These are phyloP conservation scores for Decorospora gaudefroyi DNA, from an alignment of 2,329 filamentous ascomycete genomes.

Conservation along the genomic window DNA sequence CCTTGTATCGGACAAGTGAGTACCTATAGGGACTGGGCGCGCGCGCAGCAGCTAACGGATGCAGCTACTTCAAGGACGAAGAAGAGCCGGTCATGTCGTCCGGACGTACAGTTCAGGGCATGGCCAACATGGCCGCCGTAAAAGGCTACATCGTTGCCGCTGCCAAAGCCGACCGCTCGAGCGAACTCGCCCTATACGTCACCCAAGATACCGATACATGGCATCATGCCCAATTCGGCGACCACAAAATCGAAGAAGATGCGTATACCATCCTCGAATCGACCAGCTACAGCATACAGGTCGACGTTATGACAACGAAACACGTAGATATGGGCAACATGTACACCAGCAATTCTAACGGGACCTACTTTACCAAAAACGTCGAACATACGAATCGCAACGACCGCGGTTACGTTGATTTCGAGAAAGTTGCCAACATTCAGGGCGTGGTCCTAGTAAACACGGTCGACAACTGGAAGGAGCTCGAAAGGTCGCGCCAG, in stretches of 20 bases:
- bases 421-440: constrained; percentile 89
- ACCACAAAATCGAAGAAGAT: constrained; percentile 80
- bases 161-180: constrained; percentile 75
- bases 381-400: constrained; percentile 91
- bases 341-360: constrained; percentile 96
- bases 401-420: constrained; percentile 76
- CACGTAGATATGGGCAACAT: constrained; percentile 79
- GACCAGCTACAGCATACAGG: constrained; percentile 96
- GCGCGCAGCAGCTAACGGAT: constrained; percentile 19
- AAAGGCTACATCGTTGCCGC: constrained; percentile 88
- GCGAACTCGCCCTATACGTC: constrained; percentile 90
- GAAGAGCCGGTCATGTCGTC: constrained; percentile 76
- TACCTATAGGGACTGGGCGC: neutral
- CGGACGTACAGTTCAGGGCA: constrained; percentile 73
- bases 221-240: constrained; percentile 89
- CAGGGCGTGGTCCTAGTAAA: constrained; percentile 94
- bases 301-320: constrained; percentile 79
- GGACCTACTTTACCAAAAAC: constrained; percentile 92
- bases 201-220: constrained; percentile 81
- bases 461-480: constrained; percentile 81
- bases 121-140: constrained; percentile 79
- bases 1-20: constrained; percentile 71
- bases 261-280: constrained; percentile 94
- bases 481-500: constrained; percentile 61
- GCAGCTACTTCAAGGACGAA: constrained; percentile 68